Evolutionary conservation across 257 asterid genomes (phyloP).

Genomic region (Echites panduratus): DNA sequence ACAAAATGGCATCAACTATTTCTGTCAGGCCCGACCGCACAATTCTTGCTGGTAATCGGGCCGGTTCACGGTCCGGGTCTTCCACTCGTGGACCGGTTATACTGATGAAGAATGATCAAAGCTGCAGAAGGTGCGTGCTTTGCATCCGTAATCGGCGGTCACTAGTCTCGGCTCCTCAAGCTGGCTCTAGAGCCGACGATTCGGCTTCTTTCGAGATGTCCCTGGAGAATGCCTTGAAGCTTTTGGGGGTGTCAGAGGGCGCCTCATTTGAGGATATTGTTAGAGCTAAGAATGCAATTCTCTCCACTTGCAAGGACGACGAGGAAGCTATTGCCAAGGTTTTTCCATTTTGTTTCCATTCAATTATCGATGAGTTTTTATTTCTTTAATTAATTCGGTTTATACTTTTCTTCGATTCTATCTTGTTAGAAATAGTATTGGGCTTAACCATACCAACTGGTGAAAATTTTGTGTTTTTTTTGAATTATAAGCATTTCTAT

Average conservation of each 20-base stretch:
- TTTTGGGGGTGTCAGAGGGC: slow-evolving; percentile 83
- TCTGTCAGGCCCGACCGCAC: slow-evolving; percentile 69
- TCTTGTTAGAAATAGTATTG: neutral
- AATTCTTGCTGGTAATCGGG: slow-evolving; percentile 37
- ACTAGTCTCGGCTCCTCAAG: slow-evolving; percentile 43
- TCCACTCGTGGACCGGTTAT: slow-evolving; percentile 19
- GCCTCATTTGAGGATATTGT: slow-evolving; percentile 94
- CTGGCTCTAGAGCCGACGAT: slow-evolving; percentile 94
- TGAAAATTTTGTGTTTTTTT: neutral
- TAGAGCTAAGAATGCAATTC: slow-evolving; percentile 73
- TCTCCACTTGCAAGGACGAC: slow-evolving; percentile 74
- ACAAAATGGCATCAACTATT: slow-evolving; percentile 65
- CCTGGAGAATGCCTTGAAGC: slow-evolving; percentile 81
- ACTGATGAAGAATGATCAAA: slow-evolving; percentile 15
- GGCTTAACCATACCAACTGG: neutral
- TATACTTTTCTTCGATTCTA: neutral
- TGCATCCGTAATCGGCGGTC: slow-evolving; percentile 36
- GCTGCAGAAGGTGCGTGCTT: slow-evolving; percentile 27
- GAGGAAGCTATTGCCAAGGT: slow-evolving; percentile 72
- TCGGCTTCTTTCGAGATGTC: slow-evolving; percentile 96
- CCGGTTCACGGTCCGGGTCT: slow-evolving; percentile 28
- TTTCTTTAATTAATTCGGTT: neutral
- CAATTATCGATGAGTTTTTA: neutral
- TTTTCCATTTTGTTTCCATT: neutral
- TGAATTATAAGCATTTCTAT: neutral